Evolutionary conservation across 2,329 filamentous ascomycete genomes (phyloP).

Genomic region (Talaromyces rugulosus): DNA sequence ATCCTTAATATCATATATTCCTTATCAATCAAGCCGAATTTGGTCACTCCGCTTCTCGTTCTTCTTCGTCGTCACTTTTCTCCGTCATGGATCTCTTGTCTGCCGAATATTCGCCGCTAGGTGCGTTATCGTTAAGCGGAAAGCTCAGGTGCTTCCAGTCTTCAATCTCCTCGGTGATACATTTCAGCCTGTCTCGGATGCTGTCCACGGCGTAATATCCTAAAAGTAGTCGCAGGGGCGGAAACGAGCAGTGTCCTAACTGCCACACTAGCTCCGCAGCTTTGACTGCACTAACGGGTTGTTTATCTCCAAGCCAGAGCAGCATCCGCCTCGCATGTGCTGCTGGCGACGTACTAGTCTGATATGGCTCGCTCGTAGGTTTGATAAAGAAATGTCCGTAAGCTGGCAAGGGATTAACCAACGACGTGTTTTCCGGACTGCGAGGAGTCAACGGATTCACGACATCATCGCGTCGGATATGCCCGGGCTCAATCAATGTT

Average conservation of each 20-base stretch:
- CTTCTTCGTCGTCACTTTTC: slow-evolving; percentile 13
- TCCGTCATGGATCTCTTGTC: slow-evolving; percentile 5
- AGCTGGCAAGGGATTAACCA: slow-evolving; percentile 59
- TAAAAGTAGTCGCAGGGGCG: slow-evolving; percentile 77
- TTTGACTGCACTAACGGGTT: slow-evolving; percentile 89
- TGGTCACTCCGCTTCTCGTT: not conserved
- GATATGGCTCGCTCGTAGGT: slow-evolving; percentile 75
- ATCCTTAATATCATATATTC: not conserved
- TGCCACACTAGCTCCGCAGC: slow-evolving; percentile 93
- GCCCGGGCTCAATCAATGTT: slow-evolving; percentile 85
- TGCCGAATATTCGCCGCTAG: not conserved
- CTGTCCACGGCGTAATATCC: slow-evolving; percentile 95
- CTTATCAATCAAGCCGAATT: not conserved
- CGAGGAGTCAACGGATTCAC: slow-evolving; percentile 28
- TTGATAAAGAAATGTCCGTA: slow-evolving; percentile 95
- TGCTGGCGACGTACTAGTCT: slow-evolving; percentile 71
- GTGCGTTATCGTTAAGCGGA: slow-evolving; percentile 34
- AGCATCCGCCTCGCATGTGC: slow-evolving; percentile 87
- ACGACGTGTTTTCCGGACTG: slow-evolving; percentile 24
- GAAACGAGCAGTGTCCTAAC: slow-evolving; percentile 89
- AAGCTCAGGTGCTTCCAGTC: slow-evolving; percentile 89
- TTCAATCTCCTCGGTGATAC: slow-evolving; percentile 90
- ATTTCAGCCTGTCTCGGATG: slow-evolving; percentile 81
- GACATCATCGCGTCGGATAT: slow-evolving; percentile 77
- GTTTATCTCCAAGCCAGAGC: slow-evolving; percentile 88